phyloP scores from a whole-genome alignment of 176 grass and related monocot species.

The Rhipidocladum racemiflorum region DNA sequence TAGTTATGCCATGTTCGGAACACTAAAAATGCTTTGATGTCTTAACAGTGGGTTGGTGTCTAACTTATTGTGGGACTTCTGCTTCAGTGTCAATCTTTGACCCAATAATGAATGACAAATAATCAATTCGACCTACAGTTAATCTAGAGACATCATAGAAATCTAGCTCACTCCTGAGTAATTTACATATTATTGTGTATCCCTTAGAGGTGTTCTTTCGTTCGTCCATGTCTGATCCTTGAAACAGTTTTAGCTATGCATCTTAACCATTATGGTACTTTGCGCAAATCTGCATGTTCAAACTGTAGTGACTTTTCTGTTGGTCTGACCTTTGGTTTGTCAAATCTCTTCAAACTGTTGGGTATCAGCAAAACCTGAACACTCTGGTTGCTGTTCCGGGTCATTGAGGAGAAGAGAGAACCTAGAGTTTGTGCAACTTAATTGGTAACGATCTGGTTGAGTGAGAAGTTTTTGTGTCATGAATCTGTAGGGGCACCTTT shows the following conservation, averaged over 20 bases:
- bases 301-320: neutral
- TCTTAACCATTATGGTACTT: neutral
- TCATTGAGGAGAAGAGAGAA: neutral
- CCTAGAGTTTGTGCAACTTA: neutral
- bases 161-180: neutral
- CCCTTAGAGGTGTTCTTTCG: neutral
- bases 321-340: neutral
- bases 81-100: neutral
- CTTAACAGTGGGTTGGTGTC: neutral
- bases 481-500: neutral
- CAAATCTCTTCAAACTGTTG: neutral
- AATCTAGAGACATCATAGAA: neutral
- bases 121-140: neutral
- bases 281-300: neutral
- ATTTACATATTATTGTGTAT: neutral
- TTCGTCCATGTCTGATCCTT: neutral
- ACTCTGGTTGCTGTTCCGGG: neutral
- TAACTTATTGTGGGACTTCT: neutral
- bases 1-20: neutral
- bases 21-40: neutral
- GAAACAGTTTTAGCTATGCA: too few relatives aligned
- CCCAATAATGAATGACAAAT: neutral
- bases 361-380: neutral
- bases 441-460: neutral
- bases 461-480: neutral